Evolutionary conservation across 805 yeast species (phyloP).

Genomic region (Teunomyces pallodes): DNA sequence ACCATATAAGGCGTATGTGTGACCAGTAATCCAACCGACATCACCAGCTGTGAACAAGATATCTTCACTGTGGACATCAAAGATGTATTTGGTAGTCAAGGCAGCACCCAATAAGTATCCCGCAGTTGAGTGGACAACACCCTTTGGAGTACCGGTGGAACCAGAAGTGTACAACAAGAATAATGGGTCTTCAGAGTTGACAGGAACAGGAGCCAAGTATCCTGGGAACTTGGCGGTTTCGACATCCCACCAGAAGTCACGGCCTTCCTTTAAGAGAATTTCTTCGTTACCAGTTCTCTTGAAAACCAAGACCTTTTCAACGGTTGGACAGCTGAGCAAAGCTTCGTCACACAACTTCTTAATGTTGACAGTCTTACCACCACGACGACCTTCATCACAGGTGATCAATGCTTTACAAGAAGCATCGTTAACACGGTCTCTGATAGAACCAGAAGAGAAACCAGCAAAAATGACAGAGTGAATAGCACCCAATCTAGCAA

Average conservation of each 20-base stretch:
- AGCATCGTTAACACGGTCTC: conserved; percentile 73
- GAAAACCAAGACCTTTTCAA: conserved; percentile 66
- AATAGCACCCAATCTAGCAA: conserved; percentile 76
- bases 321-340: conserved; percentile 60
- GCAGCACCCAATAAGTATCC: conserved; percentile 76
- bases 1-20: conserved; percentile 79
- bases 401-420: conserved; percentile 71
- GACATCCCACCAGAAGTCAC: conserved; percentile 79
- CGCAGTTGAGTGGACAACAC: conserved; percentile 78
- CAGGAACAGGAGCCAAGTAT: conserved; percentile 72
- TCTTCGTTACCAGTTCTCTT: conserved; percentile 66
- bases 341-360: conserved; percentile 85
- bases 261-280: conserved; percentile 47
- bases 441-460: conserved; percentile 67
- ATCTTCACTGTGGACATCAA: conserved; percentile 75
- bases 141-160: conserved; percentile 87
- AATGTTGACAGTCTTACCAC: conserved; percentile 77
- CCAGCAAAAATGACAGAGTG: conserved; percentile 89
- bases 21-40: conserved; percentile 91
- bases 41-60: conserved; percentile 84
- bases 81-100: conserved; percentile 69
- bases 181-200: conserved; percentile 76
- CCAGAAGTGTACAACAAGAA: conserved; percentile 84
- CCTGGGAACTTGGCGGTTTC: conserved; percentile 64
- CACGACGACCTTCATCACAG: conserved; percentile 79